Percentiles rank a stretch among this genome's conserved stretches.
phyloP scores from a whole-genome alignment of 192 early-diverging fungal genomes.

The Entophlyctis helioformis region DNA sequence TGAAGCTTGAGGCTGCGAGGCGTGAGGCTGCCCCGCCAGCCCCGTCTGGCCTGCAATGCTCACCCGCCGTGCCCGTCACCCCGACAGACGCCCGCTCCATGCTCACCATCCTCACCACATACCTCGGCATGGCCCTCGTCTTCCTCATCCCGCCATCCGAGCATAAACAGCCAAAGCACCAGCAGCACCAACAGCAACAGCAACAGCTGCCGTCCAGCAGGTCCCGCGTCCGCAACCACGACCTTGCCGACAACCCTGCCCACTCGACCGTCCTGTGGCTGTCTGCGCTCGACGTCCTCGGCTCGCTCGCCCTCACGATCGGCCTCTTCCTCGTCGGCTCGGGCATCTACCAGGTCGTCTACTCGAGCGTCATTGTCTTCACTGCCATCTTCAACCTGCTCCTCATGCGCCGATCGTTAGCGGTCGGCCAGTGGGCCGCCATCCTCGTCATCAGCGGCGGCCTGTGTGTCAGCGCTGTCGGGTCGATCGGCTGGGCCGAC shows the following conservation, averaged over 20 bases:
- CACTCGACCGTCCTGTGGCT: slow-evolving; percentile 1
- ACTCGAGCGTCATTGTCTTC: slow-evolving; percentile 27
- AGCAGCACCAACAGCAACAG: no score
- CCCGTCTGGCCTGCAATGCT: no score
- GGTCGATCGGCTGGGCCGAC: no score
- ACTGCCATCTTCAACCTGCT: slow-evolving; percentile 13
- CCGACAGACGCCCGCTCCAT: slow-evolving; percentile 9
- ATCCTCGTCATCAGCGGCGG: slow-evolving; percentile 24
- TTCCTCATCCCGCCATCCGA: slow-evolving; percentile 5
- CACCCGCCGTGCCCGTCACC: background rate
- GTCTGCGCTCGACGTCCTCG: slow-evolving; percentile 16
- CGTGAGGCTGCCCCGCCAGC: no score
- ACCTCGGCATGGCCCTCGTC: slow-evolving; percentile 18
- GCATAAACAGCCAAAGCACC: no score
- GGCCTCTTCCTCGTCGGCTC: slow-evolving; percentile 18
- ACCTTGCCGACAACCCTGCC: background rate
- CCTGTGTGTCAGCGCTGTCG: slow-evolving; percentile 20
- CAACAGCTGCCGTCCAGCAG: background rate
- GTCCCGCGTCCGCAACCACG: background rate
- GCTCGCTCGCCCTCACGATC: slow-evolving; percentile 12
- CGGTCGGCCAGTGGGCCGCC: slow-evolving; percentile 11
- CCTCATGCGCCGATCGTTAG: slow-evolving; percentile 13
- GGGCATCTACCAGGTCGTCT: slow-evolving; percentile 23
- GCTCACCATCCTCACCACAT: slow-evolving; percentile 14
- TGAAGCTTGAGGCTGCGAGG: no score